Percentiles rank a stretch among this genome's conserved stretches.
These are phyloP conservation scores for Botrytis aclada DNA, from an alignment of 2,329 filamentous ascomycete species.

Conservation along the genomic window DNA sequence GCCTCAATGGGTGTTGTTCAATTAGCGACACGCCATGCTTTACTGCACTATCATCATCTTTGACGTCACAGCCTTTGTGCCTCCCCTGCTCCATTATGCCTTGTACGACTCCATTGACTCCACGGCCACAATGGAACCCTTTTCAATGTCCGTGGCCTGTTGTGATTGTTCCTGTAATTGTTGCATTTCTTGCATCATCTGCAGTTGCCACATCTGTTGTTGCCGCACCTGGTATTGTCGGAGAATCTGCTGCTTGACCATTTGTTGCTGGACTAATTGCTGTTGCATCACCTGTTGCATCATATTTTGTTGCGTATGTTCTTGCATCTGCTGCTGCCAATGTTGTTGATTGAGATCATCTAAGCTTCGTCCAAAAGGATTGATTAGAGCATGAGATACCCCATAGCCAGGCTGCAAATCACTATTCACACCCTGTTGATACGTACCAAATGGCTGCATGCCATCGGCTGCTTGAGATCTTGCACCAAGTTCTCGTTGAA, in stretches of 20 bases:
- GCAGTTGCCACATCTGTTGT: not conserved
- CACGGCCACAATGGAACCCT: not conserved
- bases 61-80: not conserved
- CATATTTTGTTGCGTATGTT: not conserved
- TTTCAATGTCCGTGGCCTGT: not conserved
- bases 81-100: not conserved
- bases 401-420: not conserved
- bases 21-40: not conserved
- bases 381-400: too few relatives aligned
- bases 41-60: not conserved
- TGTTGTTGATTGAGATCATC: not conserved
- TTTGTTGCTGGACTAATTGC: not conserved
- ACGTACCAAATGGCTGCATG: constrained; percentile 11
- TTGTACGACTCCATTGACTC: not conserved
- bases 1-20: not conserved
- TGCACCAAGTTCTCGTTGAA: constrained; percentile 1
- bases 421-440: not conserved
- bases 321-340: not conserved
- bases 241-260: not conserved
- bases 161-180: not conserved
- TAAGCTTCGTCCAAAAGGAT: not conserved
- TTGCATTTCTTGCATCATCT: not conserved
- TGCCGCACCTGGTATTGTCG: not conserved
- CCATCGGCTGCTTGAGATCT: constrained; percentile 15
- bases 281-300: not conserved